phyloP scores from a whole-genome alignment of 169 alveolate species.

The Cryptosporidium viatorum region DNA sequence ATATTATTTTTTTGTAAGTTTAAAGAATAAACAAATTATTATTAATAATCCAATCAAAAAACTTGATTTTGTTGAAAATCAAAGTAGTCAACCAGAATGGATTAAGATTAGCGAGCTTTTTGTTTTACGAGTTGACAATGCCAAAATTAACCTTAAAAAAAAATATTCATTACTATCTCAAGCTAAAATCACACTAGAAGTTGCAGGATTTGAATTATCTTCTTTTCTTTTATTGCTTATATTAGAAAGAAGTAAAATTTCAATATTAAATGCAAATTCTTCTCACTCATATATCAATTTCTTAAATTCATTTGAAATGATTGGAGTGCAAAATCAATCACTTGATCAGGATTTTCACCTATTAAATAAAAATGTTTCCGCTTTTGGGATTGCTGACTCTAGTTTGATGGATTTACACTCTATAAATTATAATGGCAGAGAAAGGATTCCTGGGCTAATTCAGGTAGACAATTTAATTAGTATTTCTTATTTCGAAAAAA shows the following conservation, averaged over 20 bases:
- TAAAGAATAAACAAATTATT: background rate
- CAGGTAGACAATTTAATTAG: conserved; percentile 49
- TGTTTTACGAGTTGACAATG: conserved; percentile 41
- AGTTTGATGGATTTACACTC: conserved; percentile 13
- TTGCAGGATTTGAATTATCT: conserved; percentile 38
- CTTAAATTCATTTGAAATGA: conserved; percentile 63
- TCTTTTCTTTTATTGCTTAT: conserved; percentile 45
- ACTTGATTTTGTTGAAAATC: background rate
- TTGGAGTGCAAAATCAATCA: conserved; percentile 6
- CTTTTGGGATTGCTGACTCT: conserved; percentile 17
- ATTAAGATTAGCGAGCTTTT: conserved; percentile 27
- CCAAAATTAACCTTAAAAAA: conserved; percentile 2
- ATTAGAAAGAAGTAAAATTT: conserved; percentile 40
- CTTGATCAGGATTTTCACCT: background rate
- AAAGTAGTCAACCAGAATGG: conserved; percentile 21
- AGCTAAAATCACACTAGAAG: conserved; percentile 47
- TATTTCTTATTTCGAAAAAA: conserved; percentile 28
- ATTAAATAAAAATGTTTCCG: background rate
- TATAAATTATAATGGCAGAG: background rate
- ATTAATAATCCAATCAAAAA: background rate
- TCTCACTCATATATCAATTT: conserved; percentile 25
- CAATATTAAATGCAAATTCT: background rate
- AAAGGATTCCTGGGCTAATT: conserved; percentile 51
- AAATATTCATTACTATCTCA: conserved; percentile 47
- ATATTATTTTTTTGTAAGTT: conserved; percentile 14